Conservation (phyloP, 805 yeast species). For the Metschnikowia hibisci region DNA sequence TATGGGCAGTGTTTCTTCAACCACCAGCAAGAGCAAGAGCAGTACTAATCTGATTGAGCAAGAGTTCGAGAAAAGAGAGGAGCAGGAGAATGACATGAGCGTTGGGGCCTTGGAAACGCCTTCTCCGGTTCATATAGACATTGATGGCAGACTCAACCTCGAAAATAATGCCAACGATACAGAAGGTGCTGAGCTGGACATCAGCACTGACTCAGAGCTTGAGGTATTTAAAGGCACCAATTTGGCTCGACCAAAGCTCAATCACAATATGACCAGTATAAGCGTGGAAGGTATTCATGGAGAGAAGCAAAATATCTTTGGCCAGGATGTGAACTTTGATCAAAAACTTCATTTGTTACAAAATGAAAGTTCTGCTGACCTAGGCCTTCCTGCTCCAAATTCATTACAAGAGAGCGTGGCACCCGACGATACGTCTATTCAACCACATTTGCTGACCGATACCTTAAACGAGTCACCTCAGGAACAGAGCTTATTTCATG, state of each 20-base stretch:
- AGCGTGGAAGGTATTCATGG: constrained; percentile 7
- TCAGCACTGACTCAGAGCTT: constrained; percentile 1
- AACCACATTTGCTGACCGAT: constrained; percentile 22
- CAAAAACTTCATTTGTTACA: constrained; percentile 27
- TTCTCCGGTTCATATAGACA: background rate
- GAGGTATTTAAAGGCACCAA: background rate
- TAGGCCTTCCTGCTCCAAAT: constrained; percentile 8
- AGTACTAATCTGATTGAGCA: constrained; percentile 1
- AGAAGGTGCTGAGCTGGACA: constrained; percentile 5
- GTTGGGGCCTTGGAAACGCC: too few species aligned
- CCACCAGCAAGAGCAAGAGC: constrained; percentile 2
- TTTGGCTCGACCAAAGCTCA: background rate
- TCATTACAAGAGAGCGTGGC: background rate
- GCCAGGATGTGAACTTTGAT: constrained; percentile 21
- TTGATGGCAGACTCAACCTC: background rate
- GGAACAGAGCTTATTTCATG: constrained; percentile 22
- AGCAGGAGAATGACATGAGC: background rate
- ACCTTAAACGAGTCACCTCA: constrained; percentile 20
- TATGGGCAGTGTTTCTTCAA: background rate
- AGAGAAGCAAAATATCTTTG: constrained; percentile 14
- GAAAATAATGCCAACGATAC: background rate
- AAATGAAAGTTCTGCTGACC: constrained; percentile 21
- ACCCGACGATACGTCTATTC: constrained; percentile 1
- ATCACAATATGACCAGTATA: background rate
- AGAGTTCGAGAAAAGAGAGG: background rate